Percentiles rank a stretch among this genome's conserved stretches.
These are phyloP conservation scores for Trichophaea hybrida DNA, from an alignment of 2,329 filamentous ascomycete species.

Conservation along the genomic window DNA sequence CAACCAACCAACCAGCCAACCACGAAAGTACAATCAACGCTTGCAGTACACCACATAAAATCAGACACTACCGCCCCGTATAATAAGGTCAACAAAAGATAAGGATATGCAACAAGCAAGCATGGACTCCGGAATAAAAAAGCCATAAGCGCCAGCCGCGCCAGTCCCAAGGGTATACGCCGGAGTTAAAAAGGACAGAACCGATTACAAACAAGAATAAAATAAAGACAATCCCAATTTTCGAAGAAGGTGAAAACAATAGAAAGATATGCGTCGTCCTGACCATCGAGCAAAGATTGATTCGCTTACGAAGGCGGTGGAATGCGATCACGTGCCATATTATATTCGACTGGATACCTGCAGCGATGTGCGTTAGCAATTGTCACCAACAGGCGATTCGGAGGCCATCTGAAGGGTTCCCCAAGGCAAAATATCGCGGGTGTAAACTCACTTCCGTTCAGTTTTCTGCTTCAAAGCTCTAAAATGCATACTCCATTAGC, in stretches of 20 bases:
- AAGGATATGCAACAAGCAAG: background rate
- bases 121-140: background rate
- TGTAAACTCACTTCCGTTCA: conserved; percentile 22
- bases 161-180: background rate
- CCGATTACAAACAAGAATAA: background rate
- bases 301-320: conserved; percentile 39
- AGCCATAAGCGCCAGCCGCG: background rate
- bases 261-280: background rate
- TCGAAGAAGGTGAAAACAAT: background rate
- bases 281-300: background rate
- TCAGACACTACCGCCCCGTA: background rate
- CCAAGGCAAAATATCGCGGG: conserved; percentile 30
- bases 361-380: conserved; percentile 54
- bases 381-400: background rate
- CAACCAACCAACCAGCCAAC: background rate
- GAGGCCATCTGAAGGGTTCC: background rate
- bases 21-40: background rate
- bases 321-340: conserved; percentile 52
- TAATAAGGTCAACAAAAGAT: background rate
- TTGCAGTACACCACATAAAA: background rate
- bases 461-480: conserved; percentile 25
- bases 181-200: background rate
- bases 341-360: conserved; percentile 55
- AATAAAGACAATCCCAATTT: background rate
- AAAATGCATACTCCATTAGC: background rate